These are phyloP conservation scores for Diplocarpon rosae DNA, from an alignment of 2,329 filamentous ascomycete genomes.

Conservation along the genomic window DNA sequence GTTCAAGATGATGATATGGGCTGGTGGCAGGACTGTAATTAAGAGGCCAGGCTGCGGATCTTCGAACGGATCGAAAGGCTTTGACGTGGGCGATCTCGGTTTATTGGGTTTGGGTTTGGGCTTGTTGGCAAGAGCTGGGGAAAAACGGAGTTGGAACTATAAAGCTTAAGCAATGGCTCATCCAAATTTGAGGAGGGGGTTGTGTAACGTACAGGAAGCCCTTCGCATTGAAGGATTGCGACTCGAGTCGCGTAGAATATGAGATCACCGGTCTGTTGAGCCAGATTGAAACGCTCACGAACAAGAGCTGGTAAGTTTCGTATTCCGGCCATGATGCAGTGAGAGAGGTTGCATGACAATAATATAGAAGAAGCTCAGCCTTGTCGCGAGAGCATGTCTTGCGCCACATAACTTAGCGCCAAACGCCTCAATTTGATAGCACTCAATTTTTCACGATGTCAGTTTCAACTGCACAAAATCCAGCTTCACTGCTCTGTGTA, in stretches of 20 bases:
- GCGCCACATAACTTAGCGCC: neutral
- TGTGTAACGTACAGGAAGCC: conserved; percentile 17
- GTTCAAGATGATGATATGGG: conserved; percentile 59
- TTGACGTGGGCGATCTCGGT: conserved; percentile 23
- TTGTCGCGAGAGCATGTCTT: neutral
- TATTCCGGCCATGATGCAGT: conserved; percentile 10
- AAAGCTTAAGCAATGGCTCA: neutral
- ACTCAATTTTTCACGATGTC: no score
- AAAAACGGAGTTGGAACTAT: conserved; percentile 65
- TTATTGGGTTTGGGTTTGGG: conserved; percentile 47
- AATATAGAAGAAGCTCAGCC: neutral
- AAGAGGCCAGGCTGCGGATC: conserved; percentile 43
- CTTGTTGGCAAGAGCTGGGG: conserved; percentile 56
- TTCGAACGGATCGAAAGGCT: conserved; percentile 52
- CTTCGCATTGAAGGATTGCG: conserved; percentile 21
- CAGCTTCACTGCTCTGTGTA: no score
- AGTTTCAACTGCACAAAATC: no score
- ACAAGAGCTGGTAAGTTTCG: conserved; percentile 22
- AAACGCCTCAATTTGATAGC: no score
- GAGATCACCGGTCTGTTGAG: conserved; percentile 21
- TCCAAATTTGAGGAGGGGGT: neutral
- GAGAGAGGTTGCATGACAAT: no score
- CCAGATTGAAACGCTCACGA: conserved; percentile 20
- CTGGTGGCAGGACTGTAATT: conserved; percentile 40
- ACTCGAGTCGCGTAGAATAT: conserved; percentile 25